Base-by-base conservation (phyloP, 306 rosid species). In the Pterocarpus macrocarpus region DNA sequence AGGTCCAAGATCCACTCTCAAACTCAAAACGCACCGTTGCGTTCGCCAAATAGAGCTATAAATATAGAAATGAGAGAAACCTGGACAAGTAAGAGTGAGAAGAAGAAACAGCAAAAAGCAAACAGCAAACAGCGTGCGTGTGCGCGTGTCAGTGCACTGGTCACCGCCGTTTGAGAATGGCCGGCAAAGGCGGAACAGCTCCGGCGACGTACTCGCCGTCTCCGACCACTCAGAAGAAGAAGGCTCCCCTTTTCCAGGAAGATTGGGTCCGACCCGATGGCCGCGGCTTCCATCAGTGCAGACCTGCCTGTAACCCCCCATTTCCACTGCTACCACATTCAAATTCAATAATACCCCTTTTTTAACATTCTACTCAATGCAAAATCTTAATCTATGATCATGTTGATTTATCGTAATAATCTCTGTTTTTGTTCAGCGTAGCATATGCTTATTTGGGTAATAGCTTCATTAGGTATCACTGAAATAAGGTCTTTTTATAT, bases 261-360 rank as follows among this genome's bases (percentile, higher is more conserved):
- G 82, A 93, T 61, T 90, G 94, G 99, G 88, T 85, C 82, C 98
- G 98, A 45, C 91, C 98, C 41, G 98, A 91, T 78, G 93, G 89
- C 77, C 98, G 97, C 55, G 89, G 82, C 38, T 91, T 95, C 82
- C 96, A 90, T 71, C 97, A 93, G 83, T 93, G 99, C 83, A 90
- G 99, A 56, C 98, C 97, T 59, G 96, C 98, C 5, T 90, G 99
- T 95, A 89, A 81, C 83, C 72, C 28, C 49, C 73, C 39, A 35
- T 16, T 65, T 36, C 22, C 62, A 34, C 64, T 43, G 4, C 43
- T 6, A 3, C 12, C 11, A 41, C 1, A 13, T 38, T 67, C 71
- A 47, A 33, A 65, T 47, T 68, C 15, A 36, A 9, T 17, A 5
- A 30, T 50, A 11, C 16, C 2, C 17, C 8, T 30, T 39, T 33